Base-by-base conservation (phyloP, 805 yeast genomes). In the Wickerhamiella hasegawae region DNA sequence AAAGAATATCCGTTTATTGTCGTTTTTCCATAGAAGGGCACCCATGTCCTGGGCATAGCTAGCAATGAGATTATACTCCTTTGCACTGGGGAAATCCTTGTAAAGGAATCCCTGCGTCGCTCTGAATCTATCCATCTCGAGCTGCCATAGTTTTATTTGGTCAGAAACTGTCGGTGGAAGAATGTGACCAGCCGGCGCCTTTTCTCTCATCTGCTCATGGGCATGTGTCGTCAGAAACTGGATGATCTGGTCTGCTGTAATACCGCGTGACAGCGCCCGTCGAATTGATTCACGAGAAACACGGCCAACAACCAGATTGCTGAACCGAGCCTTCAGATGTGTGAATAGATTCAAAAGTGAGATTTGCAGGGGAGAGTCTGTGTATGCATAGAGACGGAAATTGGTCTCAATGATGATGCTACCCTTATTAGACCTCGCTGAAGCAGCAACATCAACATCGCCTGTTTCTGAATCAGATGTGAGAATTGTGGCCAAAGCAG, bases 91-190 rank as follows among this genome's bases (percentile, higher is more conserved):
- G 54, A 90, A 90, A 47, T 87, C 95, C 38, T 82, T 76, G 59
- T 81, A 90, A 31, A 90, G 57, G 40, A 76, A 84, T 0, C 99
- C 99, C 20, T 76, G 82, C 34, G 73, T 79, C 1, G 90, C 71
- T 45, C 79, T 75, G 44, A 90, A 81, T 57, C 99, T 70, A 54
- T 90, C 97, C 59, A 85, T 58, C 53, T 90, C 99, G 40, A 90
- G 63, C 60, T 90, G 97, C 99, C 99, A 90, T 35, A 90, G 64
- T 52, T 75, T 76, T 46, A 90, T 81, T 54, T 90, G 99, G 57
- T 90, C 99, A 1, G 82, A 80, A n/a, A 90, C 94, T 0, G 94
- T 90, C 0, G 97, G 94, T 3, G 97, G 97, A 10, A 90, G 76
- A 75, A 39, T 73, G 47, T 42, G 68, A 52, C 44, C 73, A 69